phyloP scores from a whole-genome alignment of 75 land plant genomes.

The Cryptomeria japonica region DNA sequence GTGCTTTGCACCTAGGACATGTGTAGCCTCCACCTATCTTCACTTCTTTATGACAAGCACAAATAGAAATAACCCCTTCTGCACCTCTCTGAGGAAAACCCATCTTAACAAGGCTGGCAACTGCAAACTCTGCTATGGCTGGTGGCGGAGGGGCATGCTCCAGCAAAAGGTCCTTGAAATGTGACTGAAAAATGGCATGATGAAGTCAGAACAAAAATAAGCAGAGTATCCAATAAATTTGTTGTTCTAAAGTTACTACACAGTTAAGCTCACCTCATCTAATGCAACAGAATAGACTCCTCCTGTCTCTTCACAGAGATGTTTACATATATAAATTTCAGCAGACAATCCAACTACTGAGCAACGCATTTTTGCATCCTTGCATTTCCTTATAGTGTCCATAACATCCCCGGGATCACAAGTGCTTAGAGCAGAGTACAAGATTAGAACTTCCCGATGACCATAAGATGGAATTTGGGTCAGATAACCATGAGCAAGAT shows the following conservation, averaged over 20 bases:
- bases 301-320: conserved; percentile 94
- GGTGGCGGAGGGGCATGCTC: conserved; percentile 99
- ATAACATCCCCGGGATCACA: conserved; percentile 97
- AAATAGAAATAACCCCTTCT: conserved; percentile 86
- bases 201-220: neutral
- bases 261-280: conserved; percentile 69
- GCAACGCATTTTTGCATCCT: conserved; percentile 88
- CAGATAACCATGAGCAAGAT: conserved; percentile 71
- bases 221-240: neutral
- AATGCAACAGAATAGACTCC: conserved; percentile 85
- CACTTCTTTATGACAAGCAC: conserved; percentile 94
- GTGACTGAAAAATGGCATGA: conserved; percentile 45
- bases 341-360: conserved; percentile 96
- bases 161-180: conserved; percentile 83
- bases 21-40: conserved; percentile 94
- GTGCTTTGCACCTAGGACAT: conserved; percentile 93
- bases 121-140: conserved; percentile 90
- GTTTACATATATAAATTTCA: conserved; percentile 91
- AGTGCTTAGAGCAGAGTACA: conserved; percentile 92
- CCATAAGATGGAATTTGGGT: conserved; percentile 89
- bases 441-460: conserved; percentile 82
- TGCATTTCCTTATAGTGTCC: conserved; percentile 86
- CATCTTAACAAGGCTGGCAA: conserved; percentile 91
- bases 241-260: neutral
- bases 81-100: conserved; percentile 96